A percentile compares a stretch with the other conserved stretches of the same genome.
Conservation (phyloP, 208 protist species). For the Strigomonas galati region DNA sequence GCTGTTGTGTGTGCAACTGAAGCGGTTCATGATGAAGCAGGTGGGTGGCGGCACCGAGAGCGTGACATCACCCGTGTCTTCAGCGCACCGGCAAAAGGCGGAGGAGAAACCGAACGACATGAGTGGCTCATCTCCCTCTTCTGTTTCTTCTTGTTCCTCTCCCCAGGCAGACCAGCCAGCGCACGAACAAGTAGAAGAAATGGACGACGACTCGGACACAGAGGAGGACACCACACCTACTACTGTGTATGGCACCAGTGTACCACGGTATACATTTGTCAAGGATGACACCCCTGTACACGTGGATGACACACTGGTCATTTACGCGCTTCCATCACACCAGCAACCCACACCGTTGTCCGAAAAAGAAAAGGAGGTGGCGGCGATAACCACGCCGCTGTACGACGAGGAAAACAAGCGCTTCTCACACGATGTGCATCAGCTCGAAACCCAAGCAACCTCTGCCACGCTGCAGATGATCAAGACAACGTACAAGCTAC, state of each 20-base stretch:
- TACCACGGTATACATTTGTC: too few relatives aligned
- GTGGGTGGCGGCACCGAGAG: neutral
- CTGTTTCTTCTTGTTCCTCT: neutral
- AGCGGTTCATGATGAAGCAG: constrained; percentile 45
- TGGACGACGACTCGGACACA: too few relatives aligned
- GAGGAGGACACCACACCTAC: too few relatives aligned
- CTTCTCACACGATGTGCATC: too few relatives aligned
- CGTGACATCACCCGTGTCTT: too few relatives aligned
- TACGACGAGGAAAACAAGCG: neutral
- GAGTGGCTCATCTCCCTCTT: neutral
- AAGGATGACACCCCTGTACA: too few relatives aligned
- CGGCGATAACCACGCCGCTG: neutral
- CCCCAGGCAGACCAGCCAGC: neutral
- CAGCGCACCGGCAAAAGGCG: too few relatives aligned
- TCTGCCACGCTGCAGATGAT: constrained; percentile 9
- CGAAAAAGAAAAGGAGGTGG: constrained; percentile 3
- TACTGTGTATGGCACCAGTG: too few relatives aligned
- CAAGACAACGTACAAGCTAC: constrained; percentile 36
- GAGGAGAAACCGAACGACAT: constrained; percentile 1
- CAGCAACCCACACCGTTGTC: too few relatives aligned
- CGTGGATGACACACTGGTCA: too few relatives aligned
- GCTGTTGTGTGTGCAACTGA: constrained; percentile 67
- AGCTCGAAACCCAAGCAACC: neutral
- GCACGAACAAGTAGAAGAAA: neutral
- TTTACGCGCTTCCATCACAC: too few relatives aligned